Evolutionary conservation across 1,139 yeast species (phyloP).

Genomic region (Pichia terricola): DNA sequence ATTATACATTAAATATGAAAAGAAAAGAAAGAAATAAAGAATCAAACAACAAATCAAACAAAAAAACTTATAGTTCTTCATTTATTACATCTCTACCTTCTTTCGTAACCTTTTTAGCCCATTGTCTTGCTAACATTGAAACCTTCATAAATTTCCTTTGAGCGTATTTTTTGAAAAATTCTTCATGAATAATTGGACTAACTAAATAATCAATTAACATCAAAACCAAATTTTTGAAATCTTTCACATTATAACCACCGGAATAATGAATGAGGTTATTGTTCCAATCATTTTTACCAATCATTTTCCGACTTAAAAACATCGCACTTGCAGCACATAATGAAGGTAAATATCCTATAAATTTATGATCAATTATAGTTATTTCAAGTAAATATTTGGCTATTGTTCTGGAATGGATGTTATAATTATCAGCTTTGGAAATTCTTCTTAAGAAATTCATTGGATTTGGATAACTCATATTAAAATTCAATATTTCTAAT

Average conservation of each 20-base stretch:
- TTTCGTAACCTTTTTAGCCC: constrained; percentile 64
- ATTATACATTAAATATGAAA: no score
- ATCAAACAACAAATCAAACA: no score
- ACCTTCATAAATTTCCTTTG: constrained; percentile 88
- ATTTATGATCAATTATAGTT: constrained; percentile 69
- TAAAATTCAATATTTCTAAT: constrained; percentile 65
- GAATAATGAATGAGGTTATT: constrained; percentile 81
- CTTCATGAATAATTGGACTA: constrained; percentile 84
- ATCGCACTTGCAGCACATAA: constrained; percentile 86
- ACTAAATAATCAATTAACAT: constrained; percentile 71
- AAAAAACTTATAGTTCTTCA: constrained; percentile 7
- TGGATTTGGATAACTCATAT: constrained; percentile 85
- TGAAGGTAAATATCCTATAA: constrained; percentile 73
- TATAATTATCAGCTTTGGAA: constrained; percentile 92
- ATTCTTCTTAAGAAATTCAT: constrained; percentile 89
- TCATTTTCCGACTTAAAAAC: constrained; percentile 75
- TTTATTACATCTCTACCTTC: constrained; percentile 31
- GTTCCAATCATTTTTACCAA: constrained; percentile 68
- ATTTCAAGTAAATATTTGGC: constrained; percentile 86
- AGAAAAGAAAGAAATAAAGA: no score
- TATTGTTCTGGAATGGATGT: constrained; percentile 82
- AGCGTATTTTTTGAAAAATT: constrained; percentile 89
- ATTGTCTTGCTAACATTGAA: constrained; percentile 75
- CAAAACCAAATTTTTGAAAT: constrained; percentile 62
- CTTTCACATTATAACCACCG: constrained; percentile 78